phyloP scores from a whole-genome alignment of 345 rosid genomes.

The Gossypium thurberi region DNA sequence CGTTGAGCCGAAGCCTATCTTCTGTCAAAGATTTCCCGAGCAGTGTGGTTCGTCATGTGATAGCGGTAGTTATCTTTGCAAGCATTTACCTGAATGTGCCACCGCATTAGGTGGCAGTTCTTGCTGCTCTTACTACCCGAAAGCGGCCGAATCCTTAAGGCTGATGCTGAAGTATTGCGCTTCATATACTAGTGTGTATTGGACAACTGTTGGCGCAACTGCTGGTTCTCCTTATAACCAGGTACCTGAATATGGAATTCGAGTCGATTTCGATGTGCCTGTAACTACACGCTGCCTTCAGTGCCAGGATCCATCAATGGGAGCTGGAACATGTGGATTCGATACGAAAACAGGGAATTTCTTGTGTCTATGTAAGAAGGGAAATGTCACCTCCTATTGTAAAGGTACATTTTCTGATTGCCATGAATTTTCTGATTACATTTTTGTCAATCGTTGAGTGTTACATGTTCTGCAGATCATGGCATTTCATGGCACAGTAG shows the following conservation, averaged over 20 bases:
- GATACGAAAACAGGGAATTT: conserved; percentile 48
- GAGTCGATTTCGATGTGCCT: conserved; percentile 72
- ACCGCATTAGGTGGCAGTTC: conserved; percentile 40
- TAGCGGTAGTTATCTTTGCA: conserved; percentile 73
- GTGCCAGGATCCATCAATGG: conserved; percentile 72
- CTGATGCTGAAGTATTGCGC: conserved; percentile 75
- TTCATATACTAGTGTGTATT: conserved; percentile 69
- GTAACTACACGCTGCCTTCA: conserved; percentile 69
- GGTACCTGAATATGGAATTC: conserved; percentile 76
- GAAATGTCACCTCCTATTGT: conserved; percentile 62
- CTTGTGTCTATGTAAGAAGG: conserved; percentile 52
- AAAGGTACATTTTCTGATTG: conserved; percentile 35
- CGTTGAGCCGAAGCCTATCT: conserved; percentile 70
- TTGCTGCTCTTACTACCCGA: conserved; percentile 81
- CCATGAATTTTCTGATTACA: not conserved
- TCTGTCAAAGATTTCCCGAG: conserved; percentile 78
- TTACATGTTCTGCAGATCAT: conserved; percentile 32
- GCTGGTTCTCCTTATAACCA: conserved; percentile 41
- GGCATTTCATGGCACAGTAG: conserved; percentile 26
- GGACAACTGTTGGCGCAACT: conserved; percentile 51
- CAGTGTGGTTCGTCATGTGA: conserved; percentile 84
- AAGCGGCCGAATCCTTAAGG: conserved; percentile 74
- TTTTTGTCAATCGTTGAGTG: not conserved
- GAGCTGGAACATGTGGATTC: conserved; percentile 67
- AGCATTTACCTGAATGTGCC: conserved; percentile 71